A percentile compares a stretch with the other conserved stretches of the same genome.
phyloP scores from a whole-genome alignment of 2,329 filamentous ascomycete genomes.

The Albifimbria verrucaria region DNA sequence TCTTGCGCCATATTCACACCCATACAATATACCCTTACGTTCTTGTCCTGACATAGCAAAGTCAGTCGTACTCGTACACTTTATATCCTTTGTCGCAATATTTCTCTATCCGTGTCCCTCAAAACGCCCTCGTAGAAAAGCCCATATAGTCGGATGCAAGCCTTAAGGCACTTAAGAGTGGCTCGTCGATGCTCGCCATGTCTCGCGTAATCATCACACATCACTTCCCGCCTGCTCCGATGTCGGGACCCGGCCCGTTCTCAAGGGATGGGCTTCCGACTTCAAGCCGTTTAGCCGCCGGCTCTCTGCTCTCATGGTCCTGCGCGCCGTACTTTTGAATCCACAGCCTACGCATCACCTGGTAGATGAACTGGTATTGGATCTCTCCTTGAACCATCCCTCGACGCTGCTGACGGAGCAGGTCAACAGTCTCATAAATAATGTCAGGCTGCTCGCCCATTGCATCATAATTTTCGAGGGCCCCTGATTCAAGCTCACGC shows the following conservation, averaged over 20 bases:
- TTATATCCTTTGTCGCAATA: too few relatives aligned
- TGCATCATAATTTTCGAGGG: slow-evolving; percentile 49
- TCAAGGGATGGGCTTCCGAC: slow-evolving; percentile 41
- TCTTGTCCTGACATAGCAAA: too few relatives aligned
- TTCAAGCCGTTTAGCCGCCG: slow-evolving; percentile 52
- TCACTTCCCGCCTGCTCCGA: background rate
- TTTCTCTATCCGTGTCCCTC: too few relatives aligned
- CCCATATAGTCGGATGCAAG: too few relatives aligned
- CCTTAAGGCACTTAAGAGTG: too few relatives aligned
- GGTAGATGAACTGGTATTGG: slow-evolving; percentile 87
- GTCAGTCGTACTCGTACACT: too few relatives aligned
- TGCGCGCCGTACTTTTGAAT: slow-evolving; percentile 55
- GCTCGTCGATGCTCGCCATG: too few relatives aligned
- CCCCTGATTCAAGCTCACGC: slow-evolving; percentile 73
- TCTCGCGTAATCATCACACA: too few relatives aligned
- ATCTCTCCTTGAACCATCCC: slow-evolving; percentile 91
- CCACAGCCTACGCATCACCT: slow-evolving; percentile 75
- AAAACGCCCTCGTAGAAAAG: too few relatives aligned
- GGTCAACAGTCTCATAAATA: slow-evolving; percentile 75
- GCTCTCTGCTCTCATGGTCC: slow-evolving; percentile 37
- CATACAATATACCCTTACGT: too few relatives aligned
- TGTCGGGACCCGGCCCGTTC: slow-evolving; percentile 13
- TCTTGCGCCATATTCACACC: too few relatives aligned
- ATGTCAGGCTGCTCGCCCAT: slow-evolving; percentile 50
- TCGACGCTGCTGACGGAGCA: slow-evolving; percentile 79